Evolutionary conservation across 768 basidiomycete genomes (phyloP).

Genomic region (Steccherinum ochraceum): DNA sequence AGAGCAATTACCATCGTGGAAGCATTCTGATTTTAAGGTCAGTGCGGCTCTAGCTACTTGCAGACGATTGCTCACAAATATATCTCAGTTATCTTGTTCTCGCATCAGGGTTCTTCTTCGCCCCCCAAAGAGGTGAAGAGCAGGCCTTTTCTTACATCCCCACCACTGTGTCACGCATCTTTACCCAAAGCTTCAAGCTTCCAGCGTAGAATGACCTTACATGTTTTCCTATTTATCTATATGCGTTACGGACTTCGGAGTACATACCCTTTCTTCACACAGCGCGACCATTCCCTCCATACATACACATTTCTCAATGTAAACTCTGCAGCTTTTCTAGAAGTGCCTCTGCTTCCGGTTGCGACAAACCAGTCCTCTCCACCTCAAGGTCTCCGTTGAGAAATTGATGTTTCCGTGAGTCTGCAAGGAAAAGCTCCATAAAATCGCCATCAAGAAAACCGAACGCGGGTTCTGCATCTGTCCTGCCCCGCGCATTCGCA

Average conservation of each 20-base stretch:
- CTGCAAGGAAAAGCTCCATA: slow-evolving; percentile 57
- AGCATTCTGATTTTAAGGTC: slow-evolving; percentile 93
- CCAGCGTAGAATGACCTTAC: not conserved
- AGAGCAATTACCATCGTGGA: slow-evolving; percentile 95
- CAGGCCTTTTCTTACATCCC: slow-evolving; percentile 5
- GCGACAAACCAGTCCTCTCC: slow-evolving; percentile 46
- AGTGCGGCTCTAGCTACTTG: slow-evolving; percentile 5
- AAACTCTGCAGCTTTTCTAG: slow-evolving; percentile 38
- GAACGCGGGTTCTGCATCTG: slow-evolving; percentile 51
- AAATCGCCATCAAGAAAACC: slow-evolving; percentile 92
- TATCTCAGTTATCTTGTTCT: slow-evolving; percentile 81
- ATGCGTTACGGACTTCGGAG: not conserved
- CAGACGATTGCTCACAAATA: not conserved
- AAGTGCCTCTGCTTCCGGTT: slow-evolving; percentile 32
- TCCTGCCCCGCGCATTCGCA: slow-evolving; percentile 45
- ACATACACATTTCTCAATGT: slow-evolving; percentile 29
- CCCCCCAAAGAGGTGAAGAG: slow-evolving; percentile 38
- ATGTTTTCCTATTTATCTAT: not conserved
- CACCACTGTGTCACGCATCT: not conserved
- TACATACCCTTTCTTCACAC: not conserved
- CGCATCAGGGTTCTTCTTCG: slow-evolving; percentile 87
- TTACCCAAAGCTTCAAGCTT: not conserved
- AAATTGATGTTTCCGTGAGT: slow-evolving; percentile 38
- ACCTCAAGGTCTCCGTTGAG: slow-evolving; percentile 51
- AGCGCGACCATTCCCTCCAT: not conserved